Percentiles rank a stretch among this genome's conserved stretches.
phyloP scores from a whole-genome alignment of 1,139 yeast genomes.

The Kodamaea derodonti region DNA sequence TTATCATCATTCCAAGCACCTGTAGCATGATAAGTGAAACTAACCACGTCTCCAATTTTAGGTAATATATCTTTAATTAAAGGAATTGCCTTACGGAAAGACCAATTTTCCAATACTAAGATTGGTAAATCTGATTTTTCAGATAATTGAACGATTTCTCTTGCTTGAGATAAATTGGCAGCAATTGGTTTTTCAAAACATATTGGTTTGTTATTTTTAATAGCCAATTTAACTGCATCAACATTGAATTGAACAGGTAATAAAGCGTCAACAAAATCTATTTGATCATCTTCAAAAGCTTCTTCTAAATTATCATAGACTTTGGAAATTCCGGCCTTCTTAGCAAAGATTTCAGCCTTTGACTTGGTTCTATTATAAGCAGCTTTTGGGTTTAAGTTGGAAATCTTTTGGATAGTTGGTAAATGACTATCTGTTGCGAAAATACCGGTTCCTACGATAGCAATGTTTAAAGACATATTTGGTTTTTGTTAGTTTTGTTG shows the following conservation, averaged over 20 bases:
- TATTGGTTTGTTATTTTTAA: constrained; percentile 71
- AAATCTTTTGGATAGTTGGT: constrained; percentile 57
- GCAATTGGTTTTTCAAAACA: constrained; percentile 90
- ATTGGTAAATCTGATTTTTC: constrained; percentile 61
- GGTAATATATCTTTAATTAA: constrained; percentile 52
- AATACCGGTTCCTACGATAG: constrained; percentile 87
- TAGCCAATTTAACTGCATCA: constrained; percentile 61
- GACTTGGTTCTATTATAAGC: constrained; percentile 78
- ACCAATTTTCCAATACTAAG: constrained; percentile 81
- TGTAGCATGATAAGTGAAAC: constrained; percentile 76
- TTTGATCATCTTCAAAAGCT: constrained; percentile 55
- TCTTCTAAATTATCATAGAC: constrained; percentile 66
- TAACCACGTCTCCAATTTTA: constrained; percentile 70
- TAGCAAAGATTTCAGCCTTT: constrained; percentile 81
- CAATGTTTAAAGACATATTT: constrained; percentile 47
- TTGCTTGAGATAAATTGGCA: constrained; percentile 75
- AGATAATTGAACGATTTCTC: constrained; percentile 66
- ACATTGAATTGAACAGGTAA: constrained; percentile 81
- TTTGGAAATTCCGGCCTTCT: constrained; percentile 50
- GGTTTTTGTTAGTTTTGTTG: neutral
- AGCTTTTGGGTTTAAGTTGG: constrained; percentile 39
- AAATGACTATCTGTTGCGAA: constrained; percentile 82
- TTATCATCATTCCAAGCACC: constrained; percentile 68
- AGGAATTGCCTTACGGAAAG: constrained; percentile 56
- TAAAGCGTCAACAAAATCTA: constrained; percentile 78